Percentiles rank a stretch among this genome's conserved stretches.
phyloP scores from a whole-genome alignment of 164 flowering plant species.

The Vitis riparia region DNA sequence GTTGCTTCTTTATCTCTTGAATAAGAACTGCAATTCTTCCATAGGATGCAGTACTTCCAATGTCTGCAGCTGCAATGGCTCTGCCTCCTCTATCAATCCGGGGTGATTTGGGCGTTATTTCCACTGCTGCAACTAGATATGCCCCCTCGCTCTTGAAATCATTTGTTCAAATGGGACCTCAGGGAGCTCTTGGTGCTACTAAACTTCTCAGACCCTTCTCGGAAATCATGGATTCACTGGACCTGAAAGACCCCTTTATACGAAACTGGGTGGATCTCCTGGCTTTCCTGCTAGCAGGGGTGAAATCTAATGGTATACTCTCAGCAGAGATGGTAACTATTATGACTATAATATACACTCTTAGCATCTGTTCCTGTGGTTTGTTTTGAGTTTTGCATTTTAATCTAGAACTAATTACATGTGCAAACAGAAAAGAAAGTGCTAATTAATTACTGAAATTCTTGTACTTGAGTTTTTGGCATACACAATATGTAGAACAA shows the following conservation, averaged over 20 bases:
- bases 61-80: constrained; percentile 96
- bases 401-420: background rate
- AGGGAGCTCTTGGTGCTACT: constrained; percentile 90
- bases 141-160: constrained; percentile 87
- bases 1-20: background rate
- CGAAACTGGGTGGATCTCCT: constrained; percentile 93
- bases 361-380: background rate
- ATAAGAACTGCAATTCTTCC: constrained; percentile 6
- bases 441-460: background rate
- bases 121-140: constrained; percentile 88
- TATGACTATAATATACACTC: background rate
- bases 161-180: constrained; percentile 86
- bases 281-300: constrained; percentile 89
- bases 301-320: constrained; percentile 88
- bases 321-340: constrained; percentile 97
- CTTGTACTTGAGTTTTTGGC: background rate
- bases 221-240: constrained; percentile 80
- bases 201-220: constrained; percentile 93
- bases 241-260: constrained; percentile 78
- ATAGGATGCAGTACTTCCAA: constrained; percentile 88
- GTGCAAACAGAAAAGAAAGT: background rate
- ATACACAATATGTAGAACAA: background rate
- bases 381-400: background rate
- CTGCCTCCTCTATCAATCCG: constrained; percentile 91
- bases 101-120: constrained; percentile 86